Percentiles rank a stretch among this genome's conserved stretches.
These are phyloP conservation scores for Cladophialophora yegresii DNA, from an alignment of 2,329 filamentous ascomycete genomes.

Conservation along the genomic window DNA sequence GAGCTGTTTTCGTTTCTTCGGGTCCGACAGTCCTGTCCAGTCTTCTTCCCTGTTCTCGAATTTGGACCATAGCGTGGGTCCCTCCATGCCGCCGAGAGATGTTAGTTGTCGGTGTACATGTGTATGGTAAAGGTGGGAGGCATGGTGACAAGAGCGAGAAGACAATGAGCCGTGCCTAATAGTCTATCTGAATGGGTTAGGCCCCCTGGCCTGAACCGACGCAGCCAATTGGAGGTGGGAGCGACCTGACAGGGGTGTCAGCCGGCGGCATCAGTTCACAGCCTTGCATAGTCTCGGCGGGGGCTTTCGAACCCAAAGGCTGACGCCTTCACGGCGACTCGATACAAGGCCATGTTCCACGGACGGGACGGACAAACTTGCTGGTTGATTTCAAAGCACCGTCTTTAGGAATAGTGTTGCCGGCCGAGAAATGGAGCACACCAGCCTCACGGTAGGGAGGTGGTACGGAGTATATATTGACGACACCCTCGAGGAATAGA, in stretches of 20 bases:
- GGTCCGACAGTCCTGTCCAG: slow-evolving; percentile 5
- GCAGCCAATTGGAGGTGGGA: background rate
- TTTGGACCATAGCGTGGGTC: background rate
- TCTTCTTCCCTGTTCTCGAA: slow-evolving; percentile 1
- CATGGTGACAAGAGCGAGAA: background rate
- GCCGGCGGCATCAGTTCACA: background rate
- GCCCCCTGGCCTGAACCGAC: background rate
- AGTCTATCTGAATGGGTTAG: background rate
- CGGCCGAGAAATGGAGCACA: background rate
- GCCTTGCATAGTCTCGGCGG: background rate
- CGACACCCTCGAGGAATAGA: background rate
- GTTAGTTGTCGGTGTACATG: background rate
- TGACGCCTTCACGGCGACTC: background rate
- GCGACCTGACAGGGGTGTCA: slow-evolving; percentile 6
- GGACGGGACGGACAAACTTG: background rate
- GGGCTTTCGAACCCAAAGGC: background rate
- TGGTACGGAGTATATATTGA: background rate
- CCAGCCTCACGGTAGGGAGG: background rate
- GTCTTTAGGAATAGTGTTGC: background rate
- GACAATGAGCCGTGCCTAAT: background rate
- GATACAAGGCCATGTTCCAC: background rate
- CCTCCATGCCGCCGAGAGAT: background rate
- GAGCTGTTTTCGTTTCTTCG: slow-evolving; percentile 1
- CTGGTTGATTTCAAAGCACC: slow-evolving; percentile 5
- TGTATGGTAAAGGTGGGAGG: background rate